Evolutionary conservation across 768 basidiomycete species (phyloP).

Genomic region (Psilocybe sp.): DNA sequence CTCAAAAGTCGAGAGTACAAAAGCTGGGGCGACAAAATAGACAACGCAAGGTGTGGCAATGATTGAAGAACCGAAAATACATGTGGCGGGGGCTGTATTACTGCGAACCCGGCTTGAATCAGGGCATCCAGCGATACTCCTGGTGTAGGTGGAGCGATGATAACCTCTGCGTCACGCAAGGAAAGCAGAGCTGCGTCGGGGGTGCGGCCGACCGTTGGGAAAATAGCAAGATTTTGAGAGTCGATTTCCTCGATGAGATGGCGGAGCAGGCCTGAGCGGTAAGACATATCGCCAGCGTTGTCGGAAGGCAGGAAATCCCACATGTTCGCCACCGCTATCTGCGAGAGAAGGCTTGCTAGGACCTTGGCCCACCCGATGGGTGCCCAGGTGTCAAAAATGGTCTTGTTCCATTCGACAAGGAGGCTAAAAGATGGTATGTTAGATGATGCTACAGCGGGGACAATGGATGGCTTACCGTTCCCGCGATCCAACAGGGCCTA

Average conservation of each 20-base stretch:
- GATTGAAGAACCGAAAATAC: too few relatives aligned
- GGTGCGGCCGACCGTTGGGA: neutral
- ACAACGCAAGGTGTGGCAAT: too few relatives aligned
- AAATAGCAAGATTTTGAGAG: constrained; percentile 6
- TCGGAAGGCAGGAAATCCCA: constrained; percentile 15
- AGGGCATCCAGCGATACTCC: neutral
- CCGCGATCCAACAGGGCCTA: constrained; percentile 31
- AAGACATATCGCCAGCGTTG: constrained; percentile 2
- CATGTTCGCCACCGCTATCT: neutral
- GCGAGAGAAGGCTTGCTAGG: constrained; percentile 24
- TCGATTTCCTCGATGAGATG: constrained; percentile 12
- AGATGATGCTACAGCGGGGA: neutral
- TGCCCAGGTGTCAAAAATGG: constrained; percentile 39
- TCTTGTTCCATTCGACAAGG: constrained; percentile 44
- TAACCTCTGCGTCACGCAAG: neutral
- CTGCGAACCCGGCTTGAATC: too few relatives aligned
- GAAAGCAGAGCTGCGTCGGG: neutral
- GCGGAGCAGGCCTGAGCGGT: constrained; percentile 1
- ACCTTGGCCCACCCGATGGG: constrained; percentile 38
- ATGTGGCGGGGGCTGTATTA: too few relatives aligned
- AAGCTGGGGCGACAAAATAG: too few relatives aligned
- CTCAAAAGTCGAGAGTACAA: too few relatives aligned
- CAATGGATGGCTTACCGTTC: constrained; percentile 31
- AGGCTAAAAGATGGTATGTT: constrained; percentile 27
- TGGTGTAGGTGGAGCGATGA: neutral